These are phyloP conservation scores for Oleoguttula mirabilis DNA, from an alignment of 495 filamentous ascomycete genomes.

Conservation along the genomic window DNA sequence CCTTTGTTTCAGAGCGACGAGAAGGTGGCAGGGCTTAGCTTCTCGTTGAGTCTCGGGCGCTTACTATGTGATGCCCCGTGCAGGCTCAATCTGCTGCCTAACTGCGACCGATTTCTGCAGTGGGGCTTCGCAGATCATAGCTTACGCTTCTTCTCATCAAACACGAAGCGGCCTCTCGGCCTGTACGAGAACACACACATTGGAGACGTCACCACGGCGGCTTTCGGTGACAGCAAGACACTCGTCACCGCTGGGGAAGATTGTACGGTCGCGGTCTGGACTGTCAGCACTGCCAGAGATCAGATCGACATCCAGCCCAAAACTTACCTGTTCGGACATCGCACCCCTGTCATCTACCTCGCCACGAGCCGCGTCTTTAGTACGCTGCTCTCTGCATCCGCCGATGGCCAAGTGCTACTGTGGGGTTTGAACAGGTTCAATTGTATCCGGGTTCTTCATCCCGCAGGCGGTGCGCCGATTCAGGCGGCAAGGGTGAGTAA, in stretches of 20 bases:
- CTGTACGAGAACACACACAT: slow-evolving; percentile 89
- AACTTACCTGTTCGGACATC: slow-evolving; percentile 79
- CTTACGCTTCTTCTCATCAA: slow-evolving; percentile 75
- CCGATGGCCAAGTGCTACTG: slow-evolving; percentile 69
- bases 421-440: slow-evolving; percentile 89
- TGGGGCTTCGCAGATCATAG: slow-evolving; percentile 94
- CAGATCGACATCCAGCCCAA: slow-evolving; percentile 66
- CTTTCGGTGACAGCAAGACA: slow-evolving; percentile 79
- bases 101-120: slow-evolving; percentile 82
- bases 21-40: slow-evolving; percentile 64
- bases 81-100: slow-evolving; percentile 73
- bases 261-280: slow-evolving; percentile 79
- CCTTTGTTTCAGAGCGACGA: slow-evolving; percentile 73
- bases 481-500: slow-evolving; percentile 81
- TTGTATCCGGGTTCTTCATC: slow-evolving; percentile 65
- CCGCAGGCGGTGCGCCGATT: slow-evolving; percentile 30
- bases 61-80: slow-evolving; percentile 74
- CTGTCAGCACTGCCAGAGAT: slow-evolving; percentile 45
- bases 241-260: slow-evolving; percentile 84
- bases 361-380: slow-evolving; percentile 81
- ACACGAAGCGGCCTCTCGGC: slow-evolving; percentile 62
- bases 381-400: slow-evolving; percentile 66
- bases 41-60: slow-evolving; percentile 66
- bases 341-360: slow-evolving; percentile 63
- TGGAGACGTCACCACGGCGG: slow-evolving; percentile 66